These are phyloP conservation scores for Blastobotrys chiropterorum DNA, from an alignment of 805 yeast genomes.

Conservation along the genomic window DNA sequence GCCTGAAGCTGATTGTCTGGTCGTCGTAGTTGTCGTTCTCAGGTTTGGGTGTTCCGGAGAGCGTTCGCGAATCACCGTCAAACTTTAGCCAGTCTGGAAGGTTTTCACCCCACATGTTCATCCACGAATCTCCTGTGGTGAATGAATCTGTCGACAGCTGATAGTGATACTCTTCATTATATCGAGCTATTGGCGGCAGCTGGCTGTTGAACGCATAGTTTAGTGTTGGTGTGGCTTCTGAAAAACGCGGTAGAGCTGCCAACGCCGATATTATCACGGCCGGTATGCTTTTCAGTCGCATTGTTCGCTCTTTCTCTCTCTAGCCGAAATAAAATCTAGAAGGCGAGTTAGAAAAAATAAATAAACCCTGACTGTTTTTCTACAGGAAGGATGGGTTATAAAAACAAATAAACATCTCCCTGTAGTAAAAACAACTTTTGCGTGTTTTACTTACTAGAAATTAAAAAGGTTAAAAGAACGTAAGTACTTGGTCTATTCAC, in stretches of 20 bases:
- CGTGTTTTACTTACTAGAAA: not conserved
- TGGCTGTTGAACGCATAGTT: conserved; percentile 81
- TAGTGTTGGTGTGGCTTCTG: conserved; percentile 43
- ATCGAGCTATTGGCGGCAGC: conserved; percentile 81
- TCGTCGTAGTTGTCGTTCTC: conserved; percentile 35
- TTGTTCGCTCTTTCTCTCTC: no score
- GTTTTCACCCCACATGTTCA: conserved; percentile 44
- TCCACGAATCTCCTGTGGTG: conserved; percentile 35
- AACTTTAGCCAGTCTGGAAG: conserved; percentile 79
- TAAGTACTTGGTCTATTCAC: not conserved
- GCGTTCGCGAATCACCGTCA: conserved; percentile 51
- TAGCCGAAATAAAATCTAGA: no score
- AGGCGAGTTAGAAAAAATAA: not conserved
- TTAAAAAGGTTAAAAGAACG: not conserved
- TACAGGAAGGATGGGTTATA: not conserved
- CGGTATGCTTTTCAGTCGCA: not conserved
- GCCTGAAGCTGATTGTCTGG: conserved; percentile 42
- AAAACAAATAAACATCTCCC: not conserved
- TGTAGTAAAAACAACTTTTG: not conserved
- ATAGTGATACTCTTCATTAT: conserved; percentile 54
- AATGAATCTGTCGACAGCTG: conserved; percentile 68
- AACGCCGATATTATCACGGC: not conserved
- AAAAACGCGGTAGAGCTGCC: not conserved
- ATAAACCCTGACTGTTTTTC: not conserved
- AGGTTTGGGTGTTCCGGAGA: conserved; percentile 57